Evolutionary conservation across 805 yeast species (phyloP).

Genomic region (Wickerhamomyces strasburgensis): DNA sequence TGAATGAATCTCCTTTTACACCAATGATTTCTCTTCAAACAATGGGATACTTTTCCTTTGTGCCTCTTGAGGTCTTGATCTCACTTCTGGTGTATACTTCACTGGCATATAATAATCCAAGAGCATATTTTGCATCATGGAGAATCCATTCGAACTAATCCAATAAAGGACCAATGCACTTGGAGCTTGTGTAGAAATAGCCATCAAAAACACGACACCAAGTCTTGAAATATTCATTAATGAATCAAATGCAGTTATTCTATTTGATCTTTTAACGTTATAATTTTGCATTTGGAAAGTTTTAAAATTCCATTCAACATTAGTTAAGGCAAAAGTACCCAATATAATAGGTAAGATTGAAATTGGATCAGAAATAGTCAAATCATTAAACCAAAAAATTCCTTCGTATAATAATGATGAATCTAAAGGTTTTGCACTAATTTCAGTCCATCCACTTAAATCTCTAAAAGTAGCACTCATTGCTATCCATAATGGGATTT

Average conservation of each 20-base stretch:
- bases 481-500: slow-evolving; percentile 82
- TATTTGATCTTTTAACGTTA: slow-evolving; percentile 36
- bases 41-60: background rate
- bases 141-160: slow-evolving; percentile 79
- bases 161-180: slow-evolving; percentile 79
- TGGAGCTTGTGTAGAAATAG: slow-evolving; percentile 82
- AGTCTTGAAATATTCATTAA: slow-evolving; percentile 67
- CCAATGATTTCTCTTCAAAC: too few relatives aligned
- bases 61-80: slow-evolving; percentile 2
- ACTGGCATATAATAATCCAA: slow-evolving; percentile 44
- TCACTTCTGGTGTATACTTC: slow-evolving; percentile 11
- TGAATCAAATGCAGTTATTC: slow-evolving; percentile 59
- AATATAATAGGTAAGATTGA: slow-evolving; percentile 63
- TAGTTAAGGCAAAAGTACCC: slow-evolving; percentile 67
- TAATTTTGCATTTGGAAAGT: slow-evolving; percentile 43
- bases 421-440: slow-evolving; percentile 41
- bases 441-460: slow-evolving; percentile 51
- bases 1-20: too few relatives aligned
- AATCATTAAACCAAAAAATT: slow-evolving; percentile 54
- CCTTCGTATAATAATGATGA: slow-evolving; percentile 48
- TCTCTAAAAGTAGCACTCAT: slow-evolving; percentile 72
- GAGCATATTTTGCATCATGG: slow-evolving; percentile 68
- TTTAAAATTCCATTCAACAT: slow-evolving; percentile 76
- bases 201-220: slow-evolving; percentile 76
- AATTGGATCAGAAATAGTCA: slow-evolving; percentile 56